Conservation (phyloP, 176 grass and related monocot species). For the Bothriochloa decipiens region DNA sequence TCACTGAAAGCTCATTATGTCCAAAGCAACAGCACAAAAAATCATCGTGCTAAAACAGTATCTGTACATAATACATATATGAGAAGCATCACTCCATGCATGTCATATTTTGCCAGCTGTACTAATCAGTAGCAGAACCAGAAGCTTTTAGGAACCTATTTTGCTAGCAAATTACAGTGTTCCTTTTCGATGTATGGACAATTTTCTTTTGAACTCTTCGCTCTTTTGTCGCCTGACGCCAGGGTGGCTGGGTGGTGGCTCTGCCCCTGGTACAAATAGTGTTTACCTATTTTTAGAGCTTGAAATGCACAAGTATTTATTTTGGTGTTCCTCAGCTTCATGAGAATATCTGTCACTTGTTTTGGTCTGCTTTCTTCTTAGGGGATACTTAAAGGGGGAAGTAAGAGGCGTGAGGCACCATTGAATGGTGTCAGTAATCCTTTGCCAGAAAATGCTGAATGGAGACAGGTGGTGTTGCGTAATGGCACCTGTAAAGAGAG, state of each 20-base stretch:
- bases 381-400: conserved; percentile 94
- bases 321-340: conserved; percentile 21
- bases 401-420: conserved; percentile 71
- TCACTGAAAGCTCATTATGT: neutral
- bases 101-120: neutral
- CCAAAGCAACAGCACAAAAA: neutral
- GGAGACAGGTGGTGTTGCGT: conserved; percentile 73
- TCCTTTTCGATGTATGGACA: neutral
- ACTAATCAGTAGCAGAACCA: neutral
- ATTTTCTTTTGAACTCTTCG: neutral
- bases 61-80: neutral
- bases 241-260: neutral
- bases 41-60: neutral
- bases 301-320: conserved; percentile 8
- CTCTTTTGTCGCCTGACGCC: neutral
- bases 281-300: conserved; percentile 9
- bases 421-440: conserved; percentile 64
- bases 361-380: conserved; percentile 37
- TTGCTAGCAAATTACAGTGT: neutral
- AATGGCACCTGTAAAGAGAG: conserved; percentile 59
- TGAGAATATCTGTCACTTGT: neutral
- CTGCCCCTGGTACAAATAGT: neutral
- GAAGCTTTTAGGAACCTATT: neutral
- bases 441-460: conserved; percentile 91
- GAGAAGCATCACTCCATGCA: neutral